Percentiles rank a stretch among this genome's conserved stretches.
phyloP scores from a whole-genome alignment of 2,329 filamentous ascomycete species.

The Aspergillus thermomutatus region DNA sequence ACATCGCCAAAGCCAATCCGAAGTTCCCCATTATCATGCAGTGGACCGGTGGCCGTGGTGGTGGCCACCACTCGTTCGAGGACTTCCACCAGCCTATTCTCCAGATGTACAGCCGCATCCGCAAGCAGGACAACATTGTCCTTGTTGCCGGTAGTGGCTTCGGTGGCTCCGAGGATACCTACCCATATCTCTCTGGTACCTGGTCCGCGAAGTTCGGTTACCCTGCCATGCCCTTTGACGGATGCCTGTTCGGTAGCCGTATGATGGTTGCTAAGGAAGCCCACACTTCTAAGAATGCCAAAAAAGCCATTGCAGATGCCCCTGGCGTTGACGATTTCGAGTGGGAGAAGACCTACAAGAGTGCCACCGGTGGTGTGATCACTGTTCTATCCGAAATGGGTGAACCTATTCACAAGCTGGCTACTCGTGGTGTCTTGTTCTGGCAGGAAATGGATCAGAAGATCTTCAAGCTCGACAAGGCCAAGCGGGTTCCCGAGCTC shows the following conservation, averaged over 20 bases:
- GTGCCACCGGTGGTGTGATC: constrained; percentile 82
- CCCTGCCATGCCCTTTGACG: constrained; percentile 91
- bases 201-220: constrained; percentile 89
- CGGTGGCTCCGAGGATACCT: constrained; percentile 83
- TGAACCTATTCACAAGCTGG: constrained; percentile 40
- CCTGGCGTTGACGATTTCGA: constrained; percentile 71
- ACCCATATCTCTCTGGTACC: constrained; percentile 83
- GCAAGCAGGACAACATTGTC: constrained; percentile 72
- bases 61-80: constrained; percentile 91
- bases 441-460: constrained; percentile 37
- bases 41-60: constrained; percentile 92
- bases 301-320: constrained; percentile 79
- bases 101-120: constrained; percentile 79
- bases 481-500: constrained; percentile 64
- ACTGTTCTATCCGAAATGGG: constrained; percentile 66
- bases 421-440: constrained; percentile 35
- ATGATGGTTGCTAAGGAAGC: constrained; percentile 96
- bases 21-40: constrained; percentile 89
- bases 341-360: constrained; percentile 89
- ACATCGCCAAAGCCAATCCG: constrained; percentile 91
- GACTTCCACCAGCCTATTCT: constrained; percentile 92
- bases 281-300: constrained; percentile 77
- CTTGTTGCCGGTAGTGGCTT: constrained; percentile 90
- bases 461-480: constrained; percentile 15
- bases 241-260: constrained; percentile 83